Percentiles rank a stretch among this genome's conserved stretches.
These are phyloP conservation scores for Diaporthe vexans DNA, from an alignment of 2,329 filamentous ascomycete species.

Conservation along the genomic window DNA sequence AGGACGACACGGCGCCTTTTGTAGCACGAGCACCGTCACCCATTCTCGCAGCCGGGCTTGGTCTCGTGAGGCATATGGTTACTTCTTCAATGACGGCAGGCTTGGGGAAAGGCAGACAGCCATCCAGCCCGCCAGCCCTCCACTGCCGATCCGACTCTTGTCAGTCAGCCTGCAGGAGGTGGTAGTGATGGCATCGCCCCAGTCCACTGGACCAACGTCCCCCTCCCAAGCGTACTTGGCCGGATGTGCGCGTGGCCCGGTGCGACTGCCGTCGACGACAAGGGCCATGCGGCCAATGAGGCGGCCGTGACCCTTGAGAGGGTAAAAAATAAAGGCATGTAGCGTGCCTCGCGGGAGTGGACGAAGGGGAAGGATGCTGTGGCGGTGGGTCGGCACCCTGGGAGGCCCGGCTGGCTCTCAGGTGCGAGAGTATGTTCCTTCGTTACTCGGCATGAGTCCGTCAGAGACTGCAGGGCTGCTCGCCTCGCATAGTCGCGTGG, in stretches of 20 bases:
- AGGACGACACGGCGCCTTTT: conserved; percentile 36
- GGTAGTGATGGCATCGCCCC: conserved; percentile 21
- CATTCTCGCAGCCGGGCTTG: conserved; percentile 20
- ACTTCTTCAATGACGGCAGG: conserved; percentile 39
- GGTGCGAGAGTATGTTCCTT: conserved; percentile 23
- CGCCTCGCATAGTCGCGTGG: conserved; percentile 21
- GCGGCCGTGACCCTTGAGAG: conserved; percentile 4
- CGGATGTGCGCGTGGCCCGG: conserved; percentile 32
- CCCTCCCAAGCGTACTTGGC: conserved; percentile 20
- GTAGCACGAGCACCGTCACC: conserved; percentile 12
- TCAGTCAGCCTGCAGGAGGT: conserved; percentile 27
- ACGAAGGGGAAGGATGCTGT: conserved; percentile 14
- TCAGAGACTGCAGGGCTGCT: conserved; percentile 20
- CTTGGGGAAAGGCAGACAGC: conserved; percentile 11
- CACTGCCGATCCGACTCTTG: conserved; percentile 33
- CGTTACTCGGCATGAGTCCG: conserved; percentile 24
- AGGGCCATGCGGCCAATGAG: conserved; percentile 19
- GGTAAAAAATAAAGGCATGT: not conserved
- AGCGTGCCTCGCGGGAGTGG: conserved; percentile 24
- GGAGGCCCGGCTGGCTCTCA: conserved; percentile 18
- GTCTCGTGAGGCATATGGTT: conserved; percentile 35
- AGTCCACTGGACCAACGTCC: conserved; percentile 23
- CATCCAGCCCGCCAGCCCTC: not conserved
- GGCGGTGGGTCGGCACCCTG: conserved; percentile 22
- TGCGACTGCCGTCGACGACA: conserved; percentile 34